Conservation (phyloP, 306 rosid genomes). For the Lathyrus tuberosus region DNA sequence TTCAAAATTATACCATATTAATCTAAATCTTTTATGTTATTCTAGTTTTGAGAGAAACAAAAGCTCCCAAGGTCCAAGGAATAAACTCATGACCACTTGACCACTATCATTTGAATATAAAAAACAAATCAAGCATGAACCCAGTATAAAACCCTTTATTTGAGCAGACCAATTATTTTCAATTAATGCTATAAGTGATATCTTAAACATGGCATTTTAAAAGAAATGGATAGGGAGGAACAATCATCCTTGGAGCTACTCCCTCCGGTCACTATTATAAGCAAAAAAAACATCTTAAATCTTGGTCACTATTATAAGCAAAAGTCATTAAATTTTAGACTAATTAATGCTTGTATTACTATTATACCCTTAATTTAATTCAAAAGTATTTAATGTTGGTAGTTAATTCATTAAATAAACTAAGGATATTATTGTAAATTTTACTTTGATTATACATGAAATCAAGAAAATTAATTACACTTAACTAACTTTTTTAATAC, state of each 20-base stretch:
- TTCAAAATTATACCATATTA: not conserved
- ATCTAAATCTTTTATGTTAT: not conserved
- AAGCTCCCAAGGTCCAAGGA: not conserved
- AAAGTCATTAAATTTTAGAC: too few relatives aligned
- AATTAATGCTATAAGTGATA: conserved; percentile 33
- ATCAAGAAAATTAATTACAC: too few relatives aligned
- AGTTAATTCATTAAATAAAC: too few relatives aligned
- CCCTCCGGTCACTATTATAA: too few relatives aligned
- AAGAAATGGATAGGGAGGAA: conserved; percentile 8
- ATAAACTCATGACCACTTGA: not conserved
- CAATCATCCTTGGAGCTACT: conserved; percentile 8
- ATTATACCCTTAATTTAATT: too few relatives aligned
- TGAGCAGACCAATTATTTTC: conserved; percentile 11
- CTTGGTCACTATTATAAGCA: too few relatives aligned
- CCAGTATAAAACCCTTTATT: conserved; percentile 23
- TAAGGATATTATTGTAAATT: too few relatives aligned
- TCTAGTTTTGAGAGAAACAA: conserved; percentile 1
- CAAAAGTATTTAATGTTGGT: too few relatives aligned
- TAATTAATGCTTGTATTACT: too few relatives aligned
- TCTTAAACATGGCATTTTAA: conserved; percentile 53
- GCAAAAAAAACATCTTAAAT: too few relatives aligned
- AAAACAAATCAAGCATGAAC: not conserved
- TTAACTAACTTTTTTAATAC: too few relatives aligned
- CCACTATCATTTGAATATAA: conserved; percentile 6
- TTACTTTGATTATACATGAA: too few relatives aligned